A percentile compares a stretch with the other conserved stretches of the same genome.
phyloP scores from a whole-genome alignment of 164 flowering plant species.

The Umbellularia californica region DNA sequence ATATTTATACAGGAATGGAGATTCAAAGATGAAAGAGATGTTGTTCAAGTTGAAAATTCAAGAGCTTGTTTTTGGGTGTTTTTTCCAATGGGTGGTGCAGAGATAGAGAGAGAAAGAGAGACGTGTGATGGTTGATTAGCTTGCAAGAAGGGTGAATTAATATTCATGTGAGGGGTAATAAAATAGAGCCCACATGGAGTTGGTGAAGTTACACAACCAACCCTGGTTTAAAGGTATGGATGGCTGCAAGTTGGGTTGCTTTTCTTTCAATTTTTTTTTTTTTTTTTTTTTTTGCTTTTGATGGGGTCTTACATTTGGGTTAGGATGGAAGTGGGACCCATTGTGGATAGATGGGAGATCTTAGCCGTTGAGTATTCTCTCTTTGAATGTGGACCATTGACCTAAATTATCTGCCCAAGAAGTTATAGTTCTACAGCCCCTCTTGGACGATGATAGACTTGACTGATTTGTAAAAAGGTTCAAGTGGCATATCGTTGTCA shows the following conservation, averaged over 20 bases:
- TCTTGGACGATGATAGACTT: not conserved
- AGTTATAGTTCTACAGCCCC: not conserved
- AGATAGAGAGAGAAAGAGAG: not conserved
- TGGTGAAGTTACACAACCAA: conserved; percentile 1
- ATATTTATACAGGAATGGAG: conserved; percentile 3
- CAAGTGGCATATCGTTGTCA: not conserved
- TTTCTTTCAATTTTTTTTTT: not conserved
- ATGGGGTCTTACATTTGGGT: no score
- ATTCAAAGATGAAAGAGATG: not conserved
- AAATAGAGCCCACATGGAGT: conserved; percentile 5
- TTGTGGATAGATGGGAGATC: no score
- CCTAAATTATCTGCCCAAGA: not conserved
- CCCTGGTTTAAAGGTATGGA: not conserved
- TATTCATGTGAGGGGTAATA: conserved; percentile 11
- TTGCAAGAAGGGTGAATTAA: conserved; percentile 9
- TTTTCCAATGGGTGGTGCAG: not conserved
- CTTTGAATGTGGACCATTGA: not conserved
- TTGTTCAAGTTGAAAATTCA: not conserved
- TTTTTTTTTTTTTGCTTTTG: no score
- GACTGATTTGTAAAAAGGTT: not conserved
- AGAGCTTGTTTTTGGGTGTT: not conserved
- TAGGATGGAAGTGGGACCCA: no score
- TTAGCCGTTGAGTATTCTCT: no score
- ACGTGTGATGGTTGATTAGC: conserved; percentile 9
- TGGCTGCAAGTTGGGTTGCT: not conserved